Evolutionary conservation across 805 yeast genomes (phyloP), one percentile per base, ranked within the genome.

Genomic region (Ogataea pini): DNA sequence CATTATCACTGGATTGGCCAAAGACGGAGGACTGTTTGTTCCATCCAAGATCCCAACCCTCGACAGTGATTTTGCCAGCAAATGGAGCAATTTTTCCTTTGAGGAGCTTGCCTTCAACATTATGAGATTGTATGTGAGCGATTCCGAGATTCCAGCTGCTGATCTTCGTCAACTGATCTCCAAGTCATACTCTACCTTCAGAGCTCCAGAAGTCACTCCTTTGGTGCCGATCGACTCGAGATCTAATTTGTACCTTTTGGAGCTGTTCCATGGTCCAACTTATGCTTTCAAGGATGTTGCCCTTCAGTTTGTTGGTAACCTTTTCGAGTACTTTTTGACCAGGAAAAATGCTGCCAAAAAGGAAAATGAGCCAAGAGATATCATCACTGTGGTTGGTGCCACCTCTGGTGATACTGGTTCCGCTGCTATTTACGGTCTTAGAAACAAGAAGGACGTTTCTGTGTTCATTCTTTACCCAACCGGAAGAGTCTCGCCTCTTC

Each of bases 281-380:
- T 94, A 92, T 64, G 99, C 99, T 13, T 94, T 94, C 77, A 94
- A 94, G 71, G 99, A 94, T 68, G 99, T 94, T 55, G 99, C 99
- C 4, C 78, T 94, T 64, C 99, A 94, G 70, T 92, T 94, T 69
- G 95, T 94, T 42, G 99, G 99, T 59, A 94, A 94, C 73, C 75
- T 94, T 58, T 94, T 94, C 68, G 99, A 94, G 71, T 94, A 79
- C 71, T 94, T 94, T 71, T 74, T 94, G 60, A 73, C 77, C 50
- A 85, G 96, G 70, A 79, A 80, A 60, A 94, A 94, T 63, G 70
- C 73, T 7, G 66, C 62, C 42, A 75, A 78, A 54, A 52, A 61
- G n/a, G 72, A 67, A 19, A 64, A 59, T 17, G 78, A 77, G 50
- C 76, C 78, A 57, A 79, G 92, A 66, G 94, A 89, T 59, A 79